A percentile compares a stretch with the other conserved stretches of the same genome.
Evolutionary conservation across 2,329 filamentous ascomycete species (phyloP).

Genomic region (Thyridium curvatum): DNA sequence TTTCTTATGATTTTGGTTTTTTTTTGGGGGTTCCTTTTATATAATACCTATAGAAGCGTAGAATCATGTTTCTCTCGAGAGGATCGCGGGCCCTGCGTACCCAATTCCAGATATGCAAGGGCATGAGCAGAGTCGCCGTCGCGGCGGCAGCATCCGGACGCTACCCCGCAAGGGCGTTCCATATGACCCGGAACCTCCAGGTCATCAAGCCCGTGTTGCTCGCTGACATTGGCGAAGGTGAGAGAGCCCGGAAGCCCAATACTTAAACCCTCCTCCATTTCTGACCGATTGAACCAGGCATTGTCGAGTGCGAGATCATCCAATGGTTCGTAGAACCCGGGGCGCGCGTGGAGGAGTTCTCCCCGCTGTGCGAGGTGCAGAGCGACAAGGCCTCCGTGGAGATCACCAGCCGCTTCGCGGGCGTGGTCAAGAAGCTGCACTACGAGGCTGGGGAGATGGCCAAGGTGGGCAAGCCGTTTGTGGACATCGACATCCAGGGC

Average conservation of each 20-base stretch:
- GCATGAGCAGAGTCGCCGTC: constrained; percentile 25
- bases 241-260: constrained; percentile 9
- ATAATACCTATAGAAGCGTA: constrained; percentile 3
- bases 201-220: constrained; percentile 74
- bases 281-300: constrained; percentile 52
- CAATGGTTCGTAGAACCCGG: constrained; percentile 99
- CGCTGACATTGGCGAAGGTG: constrained; percentile 82
- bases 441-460: constrained; percentile 97
- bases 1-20: constrained; percentile 2
- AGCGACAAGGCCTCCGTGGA: constrained; percentile 89
- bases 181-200: constrained; percentile 39
- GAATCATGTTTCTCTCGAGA: constrained; percentile 48
- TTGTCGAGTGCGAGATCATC: constrained; percentile 97
- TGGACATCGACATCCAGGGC: constrained; percentile 90
- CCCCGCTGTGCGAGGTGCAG: constrained; percentile 94
- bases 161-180: constrained; percentile 37
- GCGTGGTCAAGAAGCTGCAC: constrained; percentile 91
- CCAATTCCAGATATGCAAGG: constrained; percentile 42
- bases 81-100: constrained; percentile 42
- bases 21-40: too few species aligned
- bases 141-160: constrained; percentile 1
- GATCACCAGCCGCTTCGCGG: constrained; percentile 93
- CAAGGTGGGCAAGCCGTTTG: constrained; percentile 86
- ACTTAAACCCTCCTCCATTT: background rate
- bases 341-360: constrained; percentile 94